Percentiles rank a stretch among this genome's conserved stretches.
phyloP scores from a whole-genome alignment of 345 rosid genomes.

The Syzygium aromaticum region DNA sequence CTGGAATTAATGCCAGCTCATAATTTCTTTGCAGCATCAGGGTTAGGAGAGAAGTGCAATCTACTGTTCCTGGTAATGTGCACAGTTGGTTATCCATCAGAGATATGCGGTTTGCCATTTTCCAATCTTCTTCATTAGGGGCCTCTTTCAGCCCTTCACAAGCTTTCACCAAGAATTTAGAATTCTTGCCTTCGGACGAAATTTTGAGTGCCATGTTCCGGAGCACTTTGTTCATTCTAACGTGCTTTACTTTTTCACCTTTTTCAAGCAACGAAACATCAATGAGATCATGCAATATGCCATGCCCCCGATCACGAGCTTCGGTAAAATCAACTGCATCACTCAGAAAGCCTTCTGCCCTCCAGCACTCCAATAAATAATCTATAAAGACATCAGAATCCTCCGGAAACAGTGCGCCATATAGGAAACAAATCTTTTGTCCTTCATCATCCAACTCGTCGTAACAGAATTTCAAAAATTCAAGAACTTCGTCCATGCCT shows the following conservation, averaged over 20 bases:
- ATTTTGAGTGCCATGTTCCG: conserved; percentile 17
- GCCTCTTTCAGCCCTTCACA: neutral
- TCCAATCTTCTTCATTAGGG: conserved; percentile 1
- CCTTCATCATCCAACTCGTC: conserved; percentile 13
- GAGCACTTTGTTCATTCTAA: conserved; percentile 7
- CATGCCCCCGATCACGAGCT: conserved; percentile 12
- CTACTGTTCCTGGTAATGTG: conserved; percentile 5
- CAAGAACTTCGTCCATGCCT: conserved; percentile 21
- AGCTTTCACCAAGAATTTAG: neutral
- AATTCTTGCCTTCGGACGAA: neutral
- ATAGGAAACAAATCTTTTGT: conserved; percentile 17
- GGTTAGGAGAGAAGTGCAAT: conserved; percentile 8
- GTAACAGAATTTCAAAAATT: conserved; percentile 14
- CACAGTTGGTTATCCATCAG: conserved; percentile 11
- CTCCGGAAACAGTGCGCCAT: conserved; percentile 15
- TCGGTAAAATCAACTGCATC: conserved; percentile 1
- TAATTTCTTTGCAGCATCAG: conserved; percentile 9
- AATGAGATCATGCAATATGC: conserved; percentile 10
- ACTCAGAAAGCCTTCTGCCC: conserved; percentile 11
- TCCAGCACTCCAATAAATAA: conserved; percentile 24
- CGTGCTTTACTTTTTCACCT: conserved; percentile 6
- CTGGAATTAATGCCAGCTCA: conserved; percentile 5
- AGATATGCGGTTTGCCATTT: conserved; percentile 11
- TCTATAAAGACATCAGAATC: conserved; percentile 8
- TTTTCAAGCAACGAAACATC: conserved; percentile 7